phyloP scores from a whole-genome alignment of 208 protist genomes.

The Trypanosoma avium region DNA sequence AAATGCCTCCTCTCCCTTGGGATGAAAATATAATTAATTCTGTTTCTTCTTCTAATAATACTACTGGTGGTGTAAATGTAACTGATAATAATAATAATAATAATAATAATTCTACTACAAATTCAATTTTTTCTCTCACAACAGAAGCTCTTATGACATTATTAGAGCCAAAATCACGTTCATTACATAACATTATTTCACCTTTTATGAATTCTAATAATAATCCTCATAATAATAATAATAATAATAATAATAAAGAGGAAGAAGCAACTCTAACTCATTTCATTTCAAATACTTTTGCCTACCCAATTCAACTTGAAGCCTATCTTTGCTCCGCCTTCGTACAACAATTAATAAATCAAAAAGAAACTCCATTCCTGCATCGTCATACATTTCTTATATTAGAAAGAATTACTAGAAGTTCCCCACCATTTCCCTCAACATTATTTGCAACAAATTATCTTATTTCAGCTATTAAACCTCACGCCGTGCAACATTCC shows the following conservation, averaged over 20 bases:
- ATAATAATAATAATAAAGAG: not conserved
- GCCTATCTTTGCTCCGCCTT: constrained; percentile 52
- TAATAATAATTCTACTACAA: not conserved
- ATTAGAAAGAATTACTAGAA: constrained; percentile 63
- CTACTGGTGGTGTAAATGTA: not conserved
- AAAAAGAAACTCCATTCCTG: constrained; percentile 53
- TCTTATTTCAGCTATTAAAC: constrained; percentile 54
- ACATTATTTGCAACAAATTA: constrained; percentile 46
- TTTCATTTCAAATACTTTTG: constrained; percentile 1
- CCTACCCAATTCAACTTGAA: constrained; percentile 59
- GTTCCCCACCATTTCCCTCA: constrained; percentile 37
- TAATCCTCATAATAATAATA: not conserved
- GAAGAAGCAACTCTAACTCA: not conserved
- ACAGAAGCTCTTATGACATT: constrained; percentile 20
- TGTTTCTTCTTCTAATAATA: not conserved
- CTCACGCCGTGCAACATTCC: constrained; percentile 53
- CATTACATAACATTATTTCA: constrained; percentile 13
- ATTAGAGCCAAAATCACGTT: constrained; percentile 26
- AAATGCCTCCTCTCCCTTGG: constrained; percentile 7
- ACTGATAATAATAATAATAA: not conserved
- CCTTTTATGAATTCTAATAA: not conserved
- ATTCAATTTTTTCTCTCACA: not conserved
- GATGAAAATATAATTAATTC: not conserved
- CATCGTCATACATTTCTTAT: constrained; percentile 71
- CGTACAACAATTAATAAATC: constrained; percentile 48